phyloP scores from a whole-genome alignment of 2,329 filamentous ascomycete species.

The Nothophoma quercina region DNA sequence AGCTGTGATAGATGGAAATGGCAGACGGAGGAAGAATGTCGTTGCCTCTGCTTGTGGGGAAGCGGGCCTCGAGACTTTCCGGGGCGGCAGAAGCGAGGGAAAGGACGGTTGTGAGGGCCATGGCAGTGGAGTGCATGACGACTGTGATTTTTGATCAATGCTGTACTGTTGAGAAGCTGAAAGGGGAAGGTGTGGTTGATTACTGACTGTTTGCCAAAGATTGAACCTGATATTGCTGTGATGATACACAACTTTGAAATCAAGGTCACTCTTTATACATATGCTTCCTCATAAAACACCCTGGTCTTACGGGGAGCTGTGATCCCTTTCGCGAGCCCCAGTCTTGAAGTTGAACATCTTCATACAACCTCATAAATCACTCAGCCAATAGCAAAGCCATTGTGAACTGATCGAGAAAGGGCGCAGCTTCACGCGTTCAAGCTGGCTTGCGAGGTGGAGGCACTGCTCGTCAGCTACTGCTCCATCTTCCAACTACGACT shows the following conservation, averaged over 20 bases:
- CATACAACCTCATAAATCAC: background rate
- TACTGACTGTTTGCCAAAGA: background rate
- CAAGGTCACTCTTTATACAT: background rate
- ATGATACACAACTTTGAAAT: background rate
- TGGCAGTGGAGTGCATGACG: constrained; percentile 17
- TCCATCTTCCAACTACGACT: background rate
- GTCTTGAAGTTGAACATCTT: background rate
- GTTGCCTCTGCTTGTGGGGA: constrained; percentile 3
- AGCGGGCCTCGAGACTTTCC: constrained; percentile 3
- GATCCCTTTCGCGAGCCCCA: background rate
- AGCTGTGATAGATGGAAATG: constrained; percentile 18
- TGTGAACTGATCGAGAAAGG: background rate
- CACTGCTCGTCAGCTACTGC: background rate
- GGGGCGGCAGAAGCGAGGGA: constrained; percentile 16
- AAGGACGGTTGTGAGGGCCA: constrained; percentile 17
- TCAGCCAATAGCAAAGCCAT: background rate
- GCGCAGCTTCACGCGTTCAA: constrained; percentile 6
- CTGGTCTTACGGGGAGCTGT: background rate
- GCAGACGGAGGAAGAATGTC: constrained; percentile 15
- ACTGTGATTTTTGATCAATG: background rate
- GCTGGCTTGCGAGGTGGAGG: background rate
- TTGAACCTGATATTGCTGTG: background rate
- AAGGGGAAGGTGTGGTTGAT: background rate
- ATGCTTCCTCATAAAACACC: background rate
- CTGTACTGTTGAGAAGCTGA: background rate